Evolutionary conservation across 331 rosid genomes (phyloP), one percentile per base, ranked within the genome.

Genomic region (Arachis monticola): DNA sequence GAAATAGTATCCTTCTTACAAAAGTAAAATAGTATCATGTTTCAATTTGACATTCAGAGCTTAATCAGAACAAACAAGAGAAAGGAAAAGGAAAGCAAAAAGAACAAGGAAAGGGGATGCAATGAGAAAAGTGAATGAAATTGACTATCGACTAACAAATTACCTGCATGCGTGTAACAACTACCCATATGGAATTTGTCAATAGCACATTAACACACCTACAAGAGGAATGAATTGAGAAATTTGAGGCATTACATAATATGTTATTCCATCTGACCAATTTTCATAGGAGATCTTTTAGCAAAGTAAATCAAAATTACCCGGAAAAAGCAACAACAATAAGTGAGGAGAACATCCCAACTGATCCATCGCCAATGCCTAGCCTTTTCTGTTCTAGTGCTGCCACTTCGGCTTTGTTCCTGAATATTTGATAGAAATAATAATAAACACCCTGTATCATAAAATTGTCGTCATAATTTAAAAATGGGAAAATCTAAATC

Each of bases 131-230:
- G 22, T 17, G 22, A 17, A 17, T 17, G 22, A 17, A 17, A 17
- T 17, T 17, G 22, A 17, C 22, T 17, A 17, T 17, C 22, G 22
- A 17, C 22, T 17, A 17, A 17, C 22, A 17, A 17, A 17, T 17
- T 17, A 17, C 22, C 22, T 17, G 22, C 22, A 17, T 17, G 22
- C 22, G 22, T 17, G 22, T 17, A 17, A 17, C 22, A 17, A 17
- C 22, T 17, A 17, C 22, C 22, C 22, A 17, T 32, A 45, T 60
- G 58, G 72, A 32, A 75, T 30, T 94, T 75, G 97, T 94, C 86
- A 88, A 69, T 75, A 94, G 87, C 77, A 94, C 99, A 76, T 94
- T 94, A 86, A 92, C 91, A 72, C 97, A 94, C 91, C 99, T 94
- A 76, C 81, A 84, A 72, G 51, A 80, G 70, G 57, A 76, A 79